Evolutionary conservation across 768 basidiomycete species (phyloP), one percentile per base, ranked within the genome.

Genomic region (Pisolithus tinctorius): DNA sequence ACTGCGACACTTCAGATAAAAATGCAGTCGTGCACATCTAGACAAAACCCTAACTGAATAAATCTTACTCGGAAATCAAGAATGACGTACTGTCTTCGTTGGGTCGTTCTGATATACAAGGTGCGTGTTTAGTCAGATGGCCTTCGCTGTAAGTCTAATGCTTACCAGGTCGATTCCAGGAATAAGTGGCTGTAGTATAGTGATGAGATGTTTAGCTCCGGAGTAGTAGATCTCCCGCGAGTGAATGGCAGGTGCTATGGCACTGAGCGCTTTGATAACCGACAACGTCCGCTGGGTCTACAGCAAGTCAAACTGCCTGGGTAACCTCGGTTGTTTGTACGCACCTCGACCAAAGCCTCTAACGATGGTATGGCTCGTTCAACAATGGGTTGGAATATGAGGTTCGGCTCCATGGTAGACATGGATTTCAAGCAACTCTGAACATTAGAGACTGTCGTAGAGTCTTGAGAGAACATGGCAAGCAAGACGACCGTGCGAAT

Each of bases 301-400:
- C 8, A 9, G 34, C 45, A 36, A 23, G 20, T 29, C 6, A 37
- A 31, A 4, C 17, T 36, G 7, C 36, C 17, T 36, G 20, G 9
- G 6, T 23, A 17, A 13, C 10, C 45, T 36, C 45, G 29, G 23
- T 20, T 5, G 14, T 23, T 14, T 26, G 25, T 13, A 36, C 45
- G 10, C 10, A 47, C 45, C 45, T 97, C 94, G 56, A 94, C 93
- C 16, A 97, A 80, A 10, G 86, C 84, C 63, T 96, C 93, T n/a
- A 98, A 72, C 0, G 93, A 93, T 36, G 87, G 79, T 55, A 95
- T 93, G 1, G 92, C 91, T 29, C 93, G 81, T 60, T 96, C 94
- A 23, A 98, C 75, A 11, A 97, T 73, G 39, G 92, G 85, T 3
- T 93, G 93, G 83, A 98, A 87, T 58, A 97, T 78, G 31, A 95